Evolutionary conservation across 306 rosid genomes (phyloP).

Genomic region (Cucumis hystrix): DNA sequence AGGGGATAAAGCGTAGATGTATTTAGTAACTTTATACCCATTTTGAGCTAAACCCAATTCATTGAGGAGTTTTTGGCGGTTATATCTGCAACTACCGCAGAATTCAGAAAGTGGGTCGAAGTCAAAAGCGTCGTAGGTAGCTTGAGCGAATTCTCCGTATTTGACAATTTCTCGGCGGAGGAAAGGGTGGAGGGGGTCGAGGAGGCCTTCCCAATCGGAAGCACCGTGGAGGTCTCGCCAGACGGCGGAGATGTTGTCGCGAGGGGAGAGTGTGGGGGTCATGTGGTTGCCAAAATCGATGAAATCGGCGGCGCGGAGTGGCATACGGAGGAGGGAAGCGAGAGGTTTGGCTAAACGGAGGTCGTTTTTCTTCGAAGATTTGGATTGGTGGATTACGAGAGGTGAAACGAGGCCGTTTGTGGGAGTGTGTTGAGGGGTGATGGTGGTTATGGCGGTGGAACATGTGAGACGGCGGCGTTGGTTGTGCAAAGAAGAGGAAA

Average conservation of each 20-base stretch:
- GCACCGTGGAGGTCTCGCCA: conserved; percentile 51
- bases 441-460: not conserved
- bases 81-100: conserved; percentile 51
- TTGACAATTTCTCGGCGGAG: conserved; percentile 49
- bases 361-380: not conserved
- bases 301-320: conserved; percentile 3
- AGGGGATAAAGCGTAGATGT: conserved; percentile 51
- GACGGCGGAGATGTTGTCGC: conserved; percentile 26
- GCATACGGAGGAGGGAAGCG: conserved; percentile 11
- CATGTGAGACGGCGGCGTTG: conserved; percentile 5
- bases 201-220: conserved; percentile 24
- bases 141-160: conserved; percentile 64
- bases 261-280: conserved; percentile 44
- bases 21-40: conserved; percentile 34
- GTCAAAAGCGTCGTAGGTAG: conserved; percentile 64
- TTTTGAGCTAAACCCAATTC: conserved; percentile 23
- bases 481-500: not conserved
- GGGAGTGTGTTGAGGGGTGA: not conserved
- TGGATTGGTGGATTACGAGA: not conserved
- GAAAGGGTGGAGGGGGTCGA: conserved; percentile 51
- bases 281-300: conserved; percentile 7
- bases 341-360: not conserved
- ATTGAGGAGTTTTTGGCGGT: conserved; percentile 21
- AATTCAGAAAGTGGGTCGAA: conserved; percentile 43
- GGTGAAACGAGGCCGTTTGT: not conserved